Conservation (phyloP, 208 protist species). For the Leishmania tropica region DNA sequence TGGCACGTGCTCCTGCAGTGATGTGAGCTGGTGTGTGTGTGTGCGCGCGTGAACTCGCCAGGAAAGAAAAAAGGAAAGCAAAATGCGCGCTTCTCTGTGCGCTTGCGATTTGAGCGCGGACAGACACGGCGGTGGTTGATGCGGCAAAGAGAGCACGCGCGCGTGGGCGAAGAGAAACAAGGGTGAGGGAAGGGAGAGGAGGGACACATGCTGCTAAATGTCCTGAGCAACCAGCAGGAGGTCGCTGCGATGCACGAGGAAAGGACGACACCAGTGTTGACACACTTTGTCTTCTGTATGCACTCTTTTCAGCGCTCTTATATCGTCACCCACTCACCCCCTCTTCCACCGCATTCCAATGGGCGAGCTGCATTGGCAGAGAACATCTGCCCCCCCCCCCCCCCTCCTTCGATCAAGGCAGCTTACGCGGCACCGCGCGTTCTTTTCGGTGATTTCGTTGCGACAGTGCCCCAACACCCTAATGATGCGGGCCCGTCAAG, state of each 20-base stretch:
- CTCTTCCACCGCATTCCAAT: neutral
- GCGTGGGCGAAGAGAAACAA: neutral
- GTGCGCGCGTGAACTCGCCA: neutral
- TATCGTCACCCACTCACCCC: neutral
- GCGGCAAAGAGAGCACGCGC: no score
- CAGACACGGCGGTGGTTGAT: neutral
- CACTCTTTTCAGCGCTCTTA: neutral
- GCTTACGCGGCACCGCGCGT: neutral
- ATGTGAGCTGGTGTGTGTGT: neutral
- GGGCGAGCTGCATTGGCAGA: neutral
- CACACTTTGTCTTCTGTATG: neutral
- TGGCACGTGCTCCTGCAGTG: neutral
- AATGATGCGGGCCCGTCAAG: neutral
- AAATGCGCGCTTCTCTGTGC: neutral
- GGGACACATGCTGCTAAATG: neutral
- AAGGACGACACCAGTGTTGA: neutral
- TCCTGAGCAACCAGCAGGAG: neutral
- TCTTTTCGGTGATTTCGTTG: neutral
- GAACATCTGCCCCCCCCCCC: neutral
- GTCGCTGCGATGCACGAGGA: neutral
- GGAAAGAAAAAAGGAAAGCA: neutral
- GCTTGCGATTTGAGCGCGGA: neutral
- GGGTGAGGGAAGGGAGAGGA: neutral
- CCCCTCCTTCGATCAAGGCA: neutral
- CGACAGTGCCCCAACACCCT: neutral